Conservation (phyloP, 2,329 filamentous ascomycete species). For the Trichoderma harzianum region DNA sequence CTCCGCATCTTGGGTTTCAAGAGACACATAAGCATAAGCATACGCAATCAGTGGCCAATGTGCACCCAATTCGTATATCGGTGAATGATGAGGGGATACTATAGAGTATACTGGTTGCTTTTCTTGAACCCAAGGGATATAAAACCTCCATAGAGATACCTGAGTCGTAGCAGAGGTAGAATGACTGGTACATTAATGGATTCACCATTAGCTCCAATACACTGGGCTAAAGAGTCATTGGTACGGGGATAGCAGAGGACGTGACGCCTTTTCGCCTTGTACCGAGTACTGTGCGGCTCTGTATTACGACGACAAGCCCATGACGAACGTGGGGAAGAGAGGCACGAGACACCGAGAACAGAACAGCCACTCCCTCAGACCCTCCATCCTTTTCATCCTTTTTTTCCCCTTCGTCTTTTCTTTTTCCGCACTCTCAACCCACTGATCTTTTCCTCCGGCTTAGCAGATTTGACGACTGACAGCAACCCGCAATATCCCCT, state of each 20-base stretch:
- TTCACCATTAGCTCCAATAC: too few relatives aligned
- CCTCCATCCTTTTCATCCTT: neutral
- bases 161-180: neutral
- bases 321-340: conserved; percentile 15
- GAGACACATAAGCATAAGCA: neutral
- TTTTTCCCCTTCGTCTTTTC: neutral
- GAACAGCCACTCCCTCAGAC: neutral
- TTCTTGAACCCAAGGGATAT: neutral
- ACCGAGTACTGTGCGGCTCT: neutral
- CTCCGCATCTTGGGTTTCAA: neutral
- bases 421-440: neutral
- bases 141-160: neutral
- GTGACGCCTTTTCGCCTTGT: neutral
- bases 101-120: neutral
- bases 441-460: neutral
- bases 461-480: neutral
- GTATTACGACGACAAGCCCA: conserved; percentile 1
- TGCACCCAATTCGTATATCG: neutral
- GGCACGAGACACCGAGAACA: conserved; percentile 10
- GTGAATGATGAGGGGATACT: neutral
- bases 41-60: neutral
- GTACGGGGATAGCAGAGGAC: neutral
- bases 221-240: neutral
- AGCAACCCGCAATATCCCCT: neutral
- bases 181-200: neutral